A percentile compares a stretch with the other conserved stretches of the same genome.
Evolutionary conservation across 768 basidiomycete genomes (phyloP).

Genomic region (Lactarius pseudohatsudake): DNA sequence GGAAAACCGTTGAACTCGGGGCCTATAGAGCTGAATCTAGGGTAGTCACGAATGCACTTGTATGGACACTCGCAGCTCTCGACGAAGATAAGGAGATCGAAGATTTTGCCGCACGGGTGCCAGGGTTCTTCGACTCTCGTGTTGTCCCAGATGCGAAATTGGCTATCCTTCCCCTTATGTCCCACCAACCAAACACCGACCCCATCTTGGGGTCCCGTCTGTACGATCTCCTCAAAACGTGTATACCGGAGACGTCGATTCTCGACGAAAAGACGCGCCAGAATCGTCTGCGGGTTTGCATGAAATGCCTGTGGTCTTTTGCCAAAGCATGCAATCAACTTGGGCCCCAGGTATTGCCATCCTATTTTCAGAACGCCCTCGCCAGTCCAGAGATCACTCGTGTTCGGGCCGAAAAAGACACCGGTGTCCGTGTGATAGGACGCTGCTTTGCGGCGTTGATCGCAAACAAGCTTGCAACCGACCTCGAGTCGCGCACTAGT

Average conservation of each 20-base stretch:
- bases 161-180: neutral
- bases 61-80: too few species aligned
- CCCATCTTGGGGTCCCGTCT: neutral
- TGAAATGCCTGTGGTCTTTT: neutral
- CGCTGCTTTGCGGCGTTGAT: too few species aligned
- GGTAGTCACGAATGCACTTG: too few species aligned
- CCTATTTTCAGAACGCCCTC: neutral
- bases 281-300: neutral
- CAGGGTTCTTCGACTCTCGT: neutral
- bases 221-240: neutral
- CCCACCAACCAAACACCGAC: neutral
- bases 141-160: neutral
- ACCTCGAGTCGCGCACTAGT: neutral
- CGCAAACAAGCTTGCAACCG: neutral
- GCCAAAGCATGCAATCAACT: neutral
- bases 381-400: neutral
- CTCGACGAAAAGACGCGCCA: neutral
- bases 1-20: too few species aligned
- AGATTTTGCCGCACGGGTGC: neutral
- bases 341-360: neutral
- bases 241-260: neutral
- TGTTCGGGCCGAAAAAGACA: too few species aligned
- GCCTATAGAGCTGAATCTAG: too few species aligned
- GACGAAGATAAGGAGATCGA: neutral
- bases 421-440: too few species aligned